Evolutionary conservation across 805 yeast genomes (phyloP), one percentile per base, ranked within the genome.

Genomic region (Saccharomycopsis fodiens): DNA sequence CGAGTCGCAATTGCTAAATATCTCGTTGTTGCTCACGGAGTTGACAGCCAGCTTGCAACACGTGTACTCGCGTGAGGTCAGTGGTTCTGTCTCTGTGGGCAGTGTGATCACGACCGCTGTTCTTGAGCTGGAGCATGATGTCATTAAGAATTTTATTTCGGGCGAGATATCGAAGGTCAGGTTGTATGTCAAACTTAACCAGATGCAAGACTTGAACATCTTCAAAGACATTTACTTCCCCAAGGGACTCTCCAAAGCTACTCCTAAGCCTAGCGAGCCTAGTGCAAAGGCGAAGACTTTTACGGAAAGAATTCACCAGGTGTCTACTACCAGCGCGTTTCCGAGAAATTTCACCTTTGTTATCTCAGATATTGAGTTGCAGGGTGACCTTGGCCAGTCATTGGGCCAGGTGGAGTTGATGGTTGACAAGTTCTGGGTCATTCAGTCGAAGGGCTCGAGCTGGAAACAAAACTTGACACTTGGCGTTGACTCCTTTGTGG

Each of bases 161-260:
- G 78, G 76, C 3, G 66, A 72, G 7, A 54, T 87, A 3, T 65
- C 73, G 0, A 77, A 76, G 46, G 73, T 82, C 2, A 67, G 67
- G 29, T 72, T 85, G 0, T 83, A 76, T 55, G 64, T 93, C 46
- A 85, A 86, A 54, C 68, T 88, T 50, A 85, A 85, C 54, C 97
- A 93, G 59, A 69, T 85, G 42, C 96, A 89, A 58, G 97, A 93
- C 59, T 62, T 91, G 46, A 82, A 84, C 43, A 62, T 89, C 22
- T 93, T 93, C 63, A 69, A 70, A 46, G 95, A 89, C 62, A 78
- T 86, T 27, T 88, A 97, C 96, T 58, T 73, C 19, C 82, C 91
- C 0, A 57, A 62, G 35, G 44, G 47, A 17, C 32, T 35, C 4
- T 16, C 15, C 25, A 23, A 30, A 13, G 17, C 27, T 16, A 20